Evolutionary conservation across 1,139 yeast genomes (phyloP).

Genomic region (Suhomyces yuchorum): DNA sequence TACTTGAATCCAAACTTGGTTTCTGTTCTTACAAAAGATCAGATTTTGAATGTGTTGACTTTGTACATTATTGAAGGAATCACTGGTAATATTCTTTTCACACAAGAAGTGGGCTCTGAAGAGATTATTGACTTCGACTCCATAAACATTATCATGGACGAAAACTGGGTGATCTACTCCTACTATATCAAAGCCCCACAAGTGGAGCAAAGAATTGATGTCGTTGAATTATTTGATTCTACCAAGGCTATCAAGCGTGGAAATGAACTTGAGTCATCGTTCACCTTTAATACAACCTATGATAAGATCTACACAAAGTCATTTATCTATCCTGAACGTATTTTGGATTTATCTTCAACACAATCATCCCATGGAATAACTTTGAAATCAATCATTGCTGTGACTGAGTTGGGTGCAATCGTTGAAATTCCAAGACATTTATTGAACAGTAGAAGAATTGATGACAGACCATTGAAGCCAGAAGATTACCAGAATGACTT

Average conservation of each 20-base stretch:
- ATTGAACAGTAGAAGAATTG: slow-evolving; percentile 62
- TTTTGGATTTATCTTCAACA: slow-evolving; percentile 56
- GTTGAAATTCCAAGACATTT: slow-evolving; percentile 68
- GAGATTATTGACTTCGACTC: slow-evolving; percentile 41
- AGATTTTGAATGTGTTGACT: slow-evolving; percentile 29
- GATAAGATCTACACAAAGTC: slow-evolving; percentile 50
- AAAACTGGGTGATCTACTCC: slow-evolving; percentile 80
- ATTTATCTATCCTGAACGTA: slow-evolving; percentile 60
- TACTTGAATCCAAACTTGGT: slow-evolving; percentile 74
- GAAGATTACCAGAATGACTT: slow-evolving; percentile 61
- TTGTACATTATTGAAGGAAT: slow-evolving; percentile 65
- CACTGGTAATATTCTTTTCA: slow-evolving; percentile 64
- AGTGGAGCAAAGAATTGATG: slow-evolving; percentile 61
- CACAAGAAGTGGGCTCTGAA: slow-evolving; percentile 43
- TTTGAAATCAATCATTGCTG: slow-evolving; percentile 62
- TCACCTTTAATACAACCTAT: slow-evolving; percentile 31
- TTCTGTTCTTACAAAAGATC: slow-evolving; percentile 53
- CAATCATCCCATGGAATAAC: slow-evolving; percentile 76
- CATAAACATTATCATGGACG: slow-evolving; percentile 66
- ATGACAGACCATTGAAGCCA: slow-evolving; percentile 53
- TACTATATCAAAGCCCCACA: slow-evolving; percentile 54
- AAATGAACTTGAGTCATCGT: slow-evolving; percentile 30
- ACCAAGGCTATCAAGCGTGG: slow-evolving; percentile 22
- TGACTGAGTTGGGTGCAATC: slow-evolving; percentile 65
- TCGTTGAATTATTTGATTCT: slow-evolving; percentile 79